Conservation (phyloP, 2,329 filamentous ascomycete species). For the Bipolaris oryzae region DNA sequence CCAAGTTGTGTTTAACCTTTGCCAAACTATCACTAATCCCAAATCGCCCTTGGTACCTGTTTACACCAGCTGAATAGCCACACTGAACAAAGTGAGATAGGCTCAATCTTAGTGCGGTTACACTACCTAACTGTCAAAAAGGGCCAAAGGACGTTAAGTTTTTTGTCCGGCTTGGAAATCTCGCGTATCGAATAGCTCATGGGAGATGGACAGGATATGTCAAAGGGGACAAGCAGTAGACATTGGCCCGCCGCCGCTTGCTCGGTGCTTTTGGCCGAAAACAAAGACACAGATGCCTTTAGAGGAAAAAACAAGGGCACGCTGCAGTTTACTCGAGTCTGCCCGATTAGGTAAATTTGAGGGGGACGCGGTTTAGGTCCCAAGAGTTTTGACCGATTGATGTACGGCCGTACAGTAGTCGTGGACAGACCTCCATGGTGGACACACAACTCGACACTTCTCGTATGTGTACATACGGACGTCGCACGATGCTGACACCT, state of each 20-base stretch:
- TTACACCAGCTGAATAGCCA: background rate
- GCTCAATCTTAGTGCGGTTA: background rate
- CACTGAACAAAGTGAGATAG: background rate
- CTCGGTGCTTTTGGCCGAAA: background rate
- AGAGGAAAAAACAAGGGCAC: background rate
- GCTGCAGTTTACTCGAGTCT: background rate
- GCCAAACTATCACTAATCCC: background rate
- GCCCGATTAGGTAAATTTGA: constrained; percentile 6
- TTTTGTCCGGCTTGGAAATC: background rate
- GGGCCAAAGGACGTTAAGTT: background rate
- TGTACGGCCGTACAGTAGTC: background rate
- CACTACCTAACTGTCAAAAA: background rate
- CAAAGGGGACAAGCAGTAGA: background rate
- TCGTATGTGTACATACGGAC: no score
- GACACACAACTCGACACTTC: no score
- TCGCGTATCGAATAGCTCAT: background rate
- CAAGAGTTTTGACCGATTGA: background rate
- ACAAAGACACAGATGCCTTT: background rate
- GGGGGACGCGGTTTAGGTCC: background rate
- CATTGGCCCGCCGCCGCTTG: background rate
- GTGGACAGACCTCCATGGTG: background rate
- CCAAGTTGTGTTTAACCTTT: background rate
- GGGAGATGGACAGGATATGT: background rate
- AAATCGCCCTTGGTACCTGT: no score
- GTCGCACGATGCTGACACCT: constrained; percentile 6